Conservation (phyloP, 495 filamentous ascomycete species). For the Tuber brumale region DNA sequence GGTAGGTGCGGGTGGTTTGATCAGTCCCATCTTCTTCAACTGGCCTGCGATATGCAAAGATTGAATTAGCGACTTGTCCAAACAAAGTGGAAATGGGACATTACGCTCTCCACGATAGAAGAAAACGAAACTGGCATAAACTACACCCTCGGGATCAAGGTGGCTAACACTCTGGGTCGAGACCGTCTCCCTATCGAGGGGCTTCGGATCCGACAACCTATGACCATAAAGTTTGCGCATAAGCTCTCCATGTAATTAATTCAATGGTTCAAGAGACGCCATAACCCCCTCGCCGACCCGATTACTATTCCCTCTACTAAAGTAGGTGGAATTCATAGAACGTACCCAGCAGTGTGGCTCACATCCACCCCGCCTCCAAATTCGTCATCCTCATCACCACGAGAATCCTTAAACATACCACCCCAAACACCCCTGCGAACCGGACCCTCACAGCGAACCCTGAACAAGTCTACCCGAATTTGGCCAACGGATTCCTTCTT, state of each 20-base stretch:
- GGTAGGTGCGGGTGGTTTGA: constrained; percentile 29
- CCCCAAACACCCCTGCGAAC: constrained; percentile 97
- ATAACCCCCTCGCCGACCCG: constrained; percentile 26
- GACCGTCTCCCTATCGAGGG: constrained; percentile 91
- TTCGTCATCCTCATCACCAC: constrained; percentile 69
- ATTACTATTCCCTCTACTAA: constrained; percentile 21
- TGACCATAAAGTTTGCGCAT: constrained; percentile 18
- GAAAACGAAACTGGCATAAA: constrained; percentile 95
- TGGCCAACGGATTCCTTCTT: constrained; percentile 90
- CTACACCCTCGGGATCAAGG: constrained; percentile 91
- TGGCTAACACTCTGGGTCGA: constrained; percentile 97
- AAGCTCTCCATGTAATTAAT: constrained; percentile 39
- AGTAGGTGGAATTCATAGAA: constrained; percentile 36
- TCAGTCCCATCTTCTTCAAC: constrained; percentile 41
- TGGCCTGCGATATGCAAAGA: constrained; percentile 20
- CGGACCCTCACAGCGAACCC: constrained; percentile 90
- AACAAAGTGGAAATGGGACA: constrained; percentile 41
- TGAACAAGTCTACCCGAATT: constrained; percentile 95
- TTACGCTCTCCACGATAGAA: constrained; percentile 93
- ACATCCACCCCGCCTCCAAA: constrained; percentile 58
- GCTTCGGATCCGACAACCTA: constrained; percentile 96
- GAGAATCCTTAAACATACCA: constrained; percentile 94
- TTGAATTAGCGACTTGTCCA: neutral
- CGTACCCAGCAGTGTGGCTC: constrained; percentile 74
- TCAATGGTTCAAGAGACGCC: constrained; percentile 16